Conservation (phyloP, 257 asterid species). For the Fraxinus americana region DNA sequence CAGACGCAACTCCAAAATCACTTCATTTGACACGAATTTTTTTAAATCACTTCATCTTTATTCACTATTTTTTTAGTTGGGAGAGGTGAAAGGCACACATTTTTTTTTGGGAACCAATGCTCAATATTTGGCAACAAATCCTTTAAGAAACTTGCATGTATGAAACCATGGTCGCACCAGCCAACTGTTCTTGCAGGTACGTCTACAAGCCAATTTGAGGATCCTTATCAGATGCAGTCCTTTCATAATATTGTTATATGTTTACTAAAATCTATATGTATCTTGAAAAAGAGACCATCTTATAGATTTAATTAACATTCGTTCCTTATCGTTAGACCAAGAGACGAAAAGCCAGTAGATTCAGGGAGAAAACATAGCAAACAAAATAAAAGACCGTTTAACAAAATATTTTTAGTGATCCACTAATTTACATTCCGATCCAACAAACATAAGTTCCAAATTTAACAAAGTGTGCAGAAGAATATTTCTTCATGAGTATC, state of each 20-base stretch:
- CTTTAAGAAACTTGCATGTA: slow-evolving; percentile 69
- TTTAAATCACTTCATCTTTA: not conserved
- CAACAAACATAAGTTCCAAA: no score
- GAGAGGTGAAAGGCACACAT: no score
- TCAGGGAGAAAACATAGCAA: no score
- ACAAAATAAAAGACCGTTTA: no score
- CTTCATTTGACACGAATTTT: no score
- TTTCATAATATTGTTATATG: not conserved
- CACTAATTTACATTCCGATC: no score
- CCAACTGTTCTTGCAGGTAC: slow-evolving; percentile 68
- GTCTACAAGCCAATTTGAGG: slow-evolving; percentile 35
- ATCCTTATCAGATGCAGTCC: not conserved
- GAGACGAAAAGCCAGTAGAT: no score
- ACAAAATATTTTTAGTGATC: no score
- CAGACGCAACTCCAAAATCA: no score
- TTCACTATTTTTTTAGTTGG: not conserved
- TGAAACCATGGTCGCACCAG: slow-evolving; percentile 73
- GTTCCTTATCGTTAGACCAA: not conserved
- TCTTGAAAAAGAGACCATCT: not conserved
- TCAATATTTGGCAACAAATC: slow-evolving; percentile 63
- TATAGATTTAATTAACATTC: not conserved
- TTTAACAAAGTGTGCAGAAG: no score
- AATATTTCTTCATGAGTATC: no score
- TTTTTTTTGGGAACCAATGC: not conserved
- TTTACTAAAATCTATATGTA: not conserved